A percentile compares a stretch with the other conserved stretches of the same genome.
phyloP scores from a whole-genome alignment of 495 filamentous ascomycete species.

The Aspergillus wentii region DNA sequence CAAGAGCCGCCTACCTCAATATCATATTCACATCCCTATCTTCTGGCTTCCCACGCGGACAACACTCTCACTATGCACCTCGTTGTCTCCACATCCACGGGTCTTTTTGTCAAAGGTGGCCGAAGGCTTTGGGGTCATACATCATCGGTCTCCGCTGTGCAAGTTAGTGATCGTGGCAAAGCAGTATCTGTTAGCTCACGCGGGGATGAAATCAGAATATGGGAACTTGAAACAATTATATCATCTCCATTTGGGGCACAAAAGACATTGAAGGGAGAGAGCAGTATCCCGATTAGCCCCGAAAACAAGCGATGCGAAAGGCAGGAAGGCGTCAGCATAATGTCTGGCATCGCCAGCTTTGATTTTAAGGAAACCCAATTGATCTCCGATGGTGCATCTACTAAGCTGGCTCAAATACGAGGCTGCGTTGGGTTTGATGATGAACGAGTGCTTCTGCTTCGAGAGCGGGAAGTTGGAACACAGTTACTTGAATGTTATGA shows the following conservation, averaged over 20 bases:
- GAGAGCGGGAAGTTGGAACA: slow-evolving; percentile 59
- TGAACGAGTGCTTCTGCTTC: slow-evolving; percentile 82
- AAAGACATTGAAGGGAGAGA: slow-evolving; percentile 33
- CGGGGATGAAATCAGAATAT: slow-evolving; percentile 85
- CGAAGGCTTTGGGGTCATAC: slow-evolving; percentile 91
- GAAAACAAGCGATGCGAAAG: slow-evolving; percentile 19
- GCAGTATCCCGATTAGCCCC: slow-evolving; percentile 51
- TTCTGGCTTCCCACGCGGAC: slow-evolving; percentile 81
- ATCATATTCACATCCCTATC: slow-evolving; percentile 87
- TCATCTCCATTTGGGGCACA: slow-evolving; percentile 39
- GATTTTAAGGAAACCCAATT: background rate
- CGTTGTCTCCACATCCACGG: slow-evolving; percentile 64
- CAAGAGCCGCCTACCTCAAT: slow-evolving; percentile 61
- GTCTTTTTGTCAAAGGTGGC: slow-evolving; percentile 66
- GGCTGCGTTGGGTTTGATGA: slow-evolving; percentile 91
- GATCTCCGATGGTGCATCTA: background rate
- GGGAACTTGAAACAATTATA: slow-evolving; percentile 82
- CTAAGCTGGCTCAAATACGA: slow-evolving; percentile 21
- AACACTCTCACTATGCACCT: slow-evolving; percentile 89
- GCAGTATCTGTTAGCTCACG: slow-evolving; percentile 80
- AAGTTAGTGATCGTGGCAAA: slow-evolving; percentile 82
- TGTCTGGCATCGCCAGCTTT: slow-evolving; percentile 9
- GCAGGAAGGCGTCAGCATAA: slow-evolving; percentile 7
- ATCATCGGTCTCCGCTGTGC: slow-evolving; percentile 78
- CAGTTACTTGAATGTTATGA: slow-evolving; percentile 86